phyloP scores from a whole-genome alignment of 345 rosid genomes.

The Viola odorata region DNA sequence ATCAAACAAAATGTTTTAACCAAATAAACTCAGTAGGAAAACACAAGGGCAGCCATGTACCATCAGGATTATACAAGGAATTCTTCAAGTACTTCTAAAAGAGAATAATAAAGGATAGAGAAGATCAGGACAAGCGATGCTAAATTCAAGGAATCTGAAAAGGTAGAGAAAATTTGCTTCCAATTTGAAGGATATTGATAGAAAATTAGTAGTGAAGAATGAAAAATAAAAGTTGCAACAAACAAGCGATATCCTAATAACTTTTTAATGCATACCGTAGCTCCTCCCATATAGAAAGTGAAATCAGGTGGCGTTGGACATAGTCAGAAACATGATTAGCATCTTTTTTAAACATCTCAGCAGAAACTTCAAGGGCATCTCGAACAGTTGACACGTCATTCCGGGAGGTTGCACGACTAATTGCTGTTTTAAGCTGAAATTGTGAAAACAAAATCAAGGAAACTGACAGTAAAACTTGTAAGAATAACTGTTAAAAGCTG shows the following conservation, averaged over 20 bases:
- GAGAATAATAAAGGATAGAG: background rate
- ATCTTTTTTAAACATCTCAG: constrained; percentile 94
- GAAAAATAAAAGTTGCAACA: constrained; percentile 11
- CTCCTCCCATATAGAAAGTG: constrained; percentile 97
- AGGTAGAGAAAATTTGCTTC: background rate
- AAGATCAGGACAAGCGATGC: constrained; percentile 1
- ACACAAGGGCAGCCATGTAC: no score
- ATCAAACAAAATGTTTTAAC: constrained; percentile 1
- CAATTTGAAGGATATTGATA: background rate
- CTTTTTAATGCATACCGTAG: constrained; percentile 41
- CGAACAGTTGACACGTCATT: constrained; percentile 82
- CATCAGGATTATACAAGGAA: background rate
- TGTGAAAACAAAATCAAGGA: background rate
- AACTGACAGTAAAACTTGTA: background rate
- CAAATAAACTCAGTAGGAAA: background rate
- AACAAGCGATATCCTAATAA: constrained; percentile 3
- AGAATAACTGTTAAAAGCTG: background rate
- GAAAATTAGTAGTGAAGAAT: background rate
- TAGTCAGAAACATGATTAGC: constrained; percentile 82
- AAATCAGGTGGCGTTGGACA: constrained; percentile 89
- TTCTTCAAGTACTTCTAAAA: background rate
- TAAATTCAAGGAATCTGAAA: background rate
- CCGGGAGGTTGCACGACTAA: constrained; percentile 85
- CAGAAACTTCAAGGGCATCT: constrained; percentile 97
- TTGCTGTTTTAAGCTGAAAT: constrained; percentile 91